These are phyloP conservation scores for Naganishia vishniacii DNA, from an alignment of 768 basidiomycete species.

Conservation along the genomic window DNA sequence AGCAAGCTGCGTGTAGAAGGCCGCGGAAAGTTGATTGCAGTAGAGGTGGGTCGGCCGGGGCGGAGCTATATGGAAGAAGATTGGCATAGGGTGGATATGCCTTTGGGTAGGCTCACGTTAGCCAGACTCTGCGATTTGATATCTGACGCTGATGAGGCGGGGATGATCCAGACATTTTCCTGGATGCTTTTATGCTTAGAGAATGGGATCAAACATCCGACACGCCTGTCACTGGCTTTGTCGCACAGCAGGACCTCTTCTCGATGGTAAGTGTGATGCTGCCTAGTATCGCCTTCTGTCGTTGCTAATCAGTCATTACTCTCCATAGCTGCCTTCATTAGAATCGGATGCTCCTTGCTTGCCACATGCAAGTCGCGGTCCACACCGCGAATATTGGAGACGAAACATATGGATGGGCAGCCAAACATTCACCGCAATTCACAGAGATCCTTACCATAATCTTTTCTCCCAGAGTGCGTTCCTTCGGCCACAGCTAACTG, in stretches of 20 bases:
- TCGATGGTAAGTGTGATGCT: constrained; percentile 11
- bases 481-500: too few species aligned
- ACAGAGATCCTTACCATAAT: constrained; percentile 43
- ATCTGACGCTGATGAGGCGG: too few species aligned
- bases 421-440: constrained; percentile 42
- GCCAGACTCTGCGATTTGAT: background rate
- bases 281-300: background rate
- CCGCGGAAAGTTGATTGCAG: constrained; percentile 35
- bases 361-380: constrained; percentile 33
- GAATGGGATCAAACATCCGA: constrained; percentile 29
- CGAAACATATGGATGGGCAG: constrained; percentile 44
- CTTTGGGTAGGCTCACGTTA: constrained; percentile 35
- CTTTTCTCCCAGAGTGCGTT: constrained; percentile 41
- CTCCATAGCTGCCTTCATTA: constrained; percentile 20
- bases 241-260: constrained; percentile 44
- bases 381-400: constrained; percentile 34
- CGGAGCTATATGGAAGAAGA: constrained; percentile 43
- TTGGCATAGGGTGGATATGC: constrained; percentile 37
- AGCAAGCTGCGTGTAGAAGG: background rate
- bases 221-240: constrained; percentile 22
- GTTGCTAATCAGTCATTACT: too few species aligned
- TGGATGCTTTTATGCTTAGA: constrained; percentile 44
- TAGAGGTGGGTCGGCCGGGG: constrained; percentile 38
- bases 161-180: constrained; percentile 45
- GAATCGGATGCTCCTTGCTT: constrained; percentile 32